Evolutionary conservation across 139 green algal species (phyloP), one percentile per base, ranked within the genome.

Genomic region (Chlamydomonas schloesseri): DNA sequence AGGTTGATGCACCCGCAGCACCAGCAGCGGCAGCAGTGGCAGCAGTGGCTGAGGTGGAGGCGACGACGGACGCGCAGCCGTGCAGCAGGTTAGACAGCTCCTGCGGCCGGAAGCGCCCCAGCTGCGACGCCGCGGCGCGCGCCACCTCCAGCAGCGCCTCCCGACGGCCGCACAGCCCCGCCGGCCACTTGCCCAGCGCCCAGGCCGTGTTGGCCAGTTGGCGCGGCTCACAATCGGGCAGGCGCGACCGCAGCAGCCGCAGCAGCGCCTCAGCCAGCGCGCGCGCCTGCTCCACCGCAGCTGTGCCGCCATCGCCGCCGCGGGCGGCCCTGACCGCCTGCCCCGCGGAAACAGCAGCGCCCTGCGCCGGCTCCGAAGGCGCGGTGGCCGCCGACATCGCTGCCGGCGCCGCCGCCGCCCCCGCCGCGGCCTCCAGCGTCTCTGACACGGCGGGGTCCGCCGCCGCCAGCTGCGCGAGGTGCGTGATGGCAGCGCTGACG

Each of bases 61-160:
- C 50, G 46, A 50, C 2, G 50, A 29, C 57, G 47, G 73, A 31
- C 3, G 75, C 77, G 55, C 37, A 62, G 60, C 70, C 81, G 81
- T 87, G 70, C 14, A 87, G 24, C 70, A 87, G 34, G 71, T 87
- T 87, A 36, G 81, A 34, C 3, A 80, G 69, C 70, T 87, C 70
- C 81, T 87, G 81, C 1, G 81, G 28, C 24, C 21, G 18, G 55
- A 87, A 62, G 36, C 14, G 15, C 15, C 4, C 24, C n/a, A 85
- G 65, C 47, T 31, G 47, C 8, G 65, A 23, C 3, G 5, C 31
- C 2, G 67, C 24, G 3, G 46, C 67, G 3, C 23, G 31, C 47
- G 69, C 5, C 10, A 85, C 47, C 0, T 50, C 47, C 13, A 31
- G 20, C 46, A 85, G 67, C 2, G 47, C 47, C 36, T 57, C 67